Evolutionary conservation across 306 rosid species (phyloP).

Genomic region (Trifolium fragiferum): DNA sequence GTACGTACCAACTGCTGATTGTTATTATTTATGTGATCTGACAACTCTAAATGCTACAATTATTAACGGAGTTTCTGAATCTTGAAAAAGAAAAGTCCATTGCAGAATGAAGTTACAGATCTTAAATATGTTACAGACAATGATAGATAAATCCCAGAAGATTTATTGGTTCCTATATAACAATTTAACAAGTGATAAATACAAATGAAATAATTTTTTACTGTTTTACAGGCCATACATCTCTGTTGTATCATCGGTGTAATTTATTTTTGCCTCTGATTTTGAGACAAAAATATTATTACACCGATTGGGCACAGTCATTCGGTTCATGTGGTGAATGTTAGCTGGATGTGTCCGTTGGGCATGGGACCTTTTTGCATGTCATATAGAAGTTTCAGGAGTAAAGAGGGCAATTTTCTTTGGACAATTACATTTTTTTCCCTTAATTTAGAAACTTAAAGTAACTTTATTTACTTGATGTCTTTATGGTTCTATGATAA

Average conservation of each 20-base stretch:
- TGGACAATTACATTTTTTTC: not conserved
- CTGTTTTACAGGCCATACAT: conserved; percentile 16
- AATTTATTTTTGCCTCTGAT: not conserved
- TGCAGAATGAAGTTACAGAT: conserved; percentile 1
- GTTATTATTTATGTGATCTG: conserved; percentile 31
- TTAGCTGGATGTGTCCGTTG: not conserved
- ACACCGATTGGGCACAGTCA: not conserved
- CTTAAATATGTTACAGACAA: conserved; percentile 5
- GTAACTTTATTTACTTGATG: not conserved
- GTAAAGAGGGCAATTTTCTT: not conserved
- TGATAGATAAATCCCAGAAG: conserved; percentile 25
- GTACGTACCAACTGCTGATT: not conserved
- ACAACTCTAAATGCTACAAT: conserved; percentile 17
- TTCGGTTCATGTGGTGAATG: not conserved
- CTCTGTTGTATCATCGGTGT: conserved; percentile 2
- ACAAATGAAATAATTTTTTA: conserved; percentile 12
- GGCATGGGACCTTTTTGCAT: not conserved
- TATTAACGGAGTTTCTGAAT: conserved; percentile 6
- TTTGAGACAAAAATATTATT: not conserved
- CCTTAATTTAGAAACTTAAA: not conserved
- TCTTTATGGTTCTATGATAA: conserved; percentile 4
- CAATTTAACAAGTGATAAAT: conserved; percentile 24
- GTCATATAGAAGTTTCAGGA: conserved; percentile 6
- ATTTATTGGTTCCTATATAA: not conserved
- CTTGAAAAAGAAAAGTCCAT: conserved; percentile 2